These are phyloP conservation scores for Trichocladium uniseriatum DNA, from an alignment of 495 filamentous ascomycete genomes.

Conservation along the genomic window DNA sequence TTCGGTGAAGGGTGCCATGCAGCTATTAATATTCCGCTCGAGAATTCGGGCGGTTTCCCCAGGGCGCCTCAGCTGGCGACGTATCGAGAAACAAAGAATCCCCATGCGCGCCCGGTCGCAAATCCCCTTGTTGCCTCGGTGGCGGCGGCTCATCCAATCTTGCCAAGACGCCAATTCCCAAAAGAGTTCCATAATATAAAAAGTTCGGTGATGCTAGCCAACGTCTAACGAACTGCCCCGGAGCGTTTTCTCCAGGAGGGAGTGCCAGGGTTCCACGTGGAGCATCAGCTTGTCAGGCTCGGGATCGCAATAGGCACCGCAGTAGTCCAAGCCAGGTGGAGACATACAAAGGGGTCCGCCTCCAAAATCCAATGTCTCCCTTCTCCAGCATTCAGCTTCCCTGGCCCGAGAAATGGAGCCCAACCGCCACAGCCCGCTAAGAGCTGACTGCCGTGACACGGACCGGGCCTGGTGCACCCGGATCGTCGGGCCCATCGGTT, in stretches of 20 bases:
- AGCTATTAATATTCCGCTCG: not conserved
- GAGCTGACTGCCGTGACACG: not conserved
- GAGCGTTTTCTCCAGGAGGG: no score
- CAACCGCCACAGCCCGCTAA: not conserved
- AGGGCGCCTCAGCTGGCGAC: not conserved
- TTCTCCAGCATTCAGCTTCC: not conserved
- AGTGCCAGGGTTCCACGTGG: no score
- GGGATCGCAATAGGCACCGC: not conserved
- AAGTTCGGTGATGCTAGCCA: conserved; percentile 11
- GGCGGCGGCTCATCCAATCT: not conserved
- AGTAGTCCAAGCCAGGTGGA: not conserved
- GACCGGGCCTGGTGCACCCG: not conserved
- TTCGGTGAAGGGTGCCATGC: not conserved
- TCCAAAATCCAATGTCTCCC: not conserved
- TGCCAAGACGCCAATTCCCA: conserved; percentile 4
- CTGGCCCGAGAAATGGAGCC: not conserved
- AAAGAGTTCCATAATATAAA: not conserved
- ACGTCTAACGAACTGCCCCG: no score
- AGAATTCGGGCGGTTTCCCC: not conserved
- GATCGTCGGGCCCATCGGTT: not conserved
- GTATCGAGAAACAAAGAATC: not conserved
- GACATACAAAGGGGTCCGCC: not conserved
- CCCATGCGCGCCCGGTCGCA: not conserved
- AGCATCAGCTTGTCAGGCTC: conserved; percentile 1
- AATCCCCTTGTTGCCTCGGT: no score